Base-by-base conservation (phyloP, 306 rosid genomes). In the Malus sieversii region DNA sequence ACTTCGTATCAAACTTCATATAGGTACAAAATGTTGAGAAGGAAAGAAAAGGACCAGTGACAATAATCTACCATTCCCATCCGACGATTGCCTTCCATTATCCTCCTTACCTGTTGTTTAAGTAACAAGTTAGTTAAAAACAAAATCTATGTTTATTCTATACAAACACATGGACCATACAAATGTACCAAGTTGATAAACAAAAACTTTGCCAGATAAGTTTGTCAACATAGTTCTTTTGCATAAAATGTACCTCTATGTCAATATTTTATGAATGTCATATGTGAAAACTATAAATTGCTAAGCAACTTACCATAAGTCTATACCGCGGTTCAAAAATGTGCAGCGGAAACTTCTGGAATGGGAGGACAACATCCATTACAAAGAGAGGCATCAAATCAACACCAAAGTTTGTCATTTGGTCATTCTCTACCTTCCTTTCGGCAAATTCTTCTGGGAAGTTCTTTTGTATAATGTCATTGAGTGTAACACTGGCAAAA, bases 281-380 rank as follows among this genome's bases (percentile, higher is more conserved):
- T 44, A 78, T 3, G 33, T 55, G 60, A 61, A 72, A 72, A 73
- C 33, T 57, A 66, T 59, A 62, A 73, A 78, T 44, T 57, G 22
- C 64, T 38, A 15, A 80, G 72, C 61, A 78, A 84, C 93, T 90
- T 86, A 95, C 99, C 99, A 95, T 95, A 30, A 95, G 92, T 89
- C 99, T 90, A 86, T 95, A 95, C 32, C 97, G 99, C 55, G 99
- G 97, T 84, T 95, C 99, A 84, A 95, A 95, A 86, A 95, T 95
- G 86, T 95, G 82, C 70, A 95, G 93, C 8, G 96, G 93, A 68
- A 95, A 90, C 83, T 85, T 95, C 82, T 95, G 99, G 84, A 96
- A 88, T 12, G 97, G 97, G 66, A 95, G 83, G 78, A 92, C 97
- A 71, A 89, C 99, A 83, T 95, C 99, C 99, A 95, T 95, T 85